phyloP scores from a whole-genome alignment of 371 early-diverging fungal genomes.

The Phascolomyces articulosus region DNA sequence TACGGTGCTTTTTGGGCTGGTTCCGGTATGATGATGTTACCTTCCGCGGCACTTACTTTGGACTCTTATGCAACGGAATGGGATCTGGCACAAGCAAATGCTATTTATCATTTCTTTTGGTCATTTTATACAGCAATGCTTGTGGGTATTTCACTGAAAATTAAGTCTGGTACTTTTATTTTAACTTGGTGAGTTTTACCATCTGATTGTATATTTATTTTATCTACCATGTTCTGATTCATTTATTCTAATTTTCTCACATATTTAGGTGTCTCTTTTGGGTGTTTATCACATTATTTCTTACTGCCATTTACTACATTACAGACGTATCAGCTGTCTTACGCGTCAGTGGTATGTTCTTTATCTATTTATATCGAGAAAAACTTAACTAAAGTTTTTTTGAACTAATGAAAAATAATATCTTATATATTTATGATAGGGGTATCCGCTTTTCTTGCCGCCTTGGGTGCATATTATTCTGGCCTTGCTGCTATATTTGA shows the following conservation, averaged over 20 bases:
- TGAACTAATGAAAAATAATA: too few species aligned
- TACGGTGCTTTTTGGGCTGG: conserved; percentile 39
- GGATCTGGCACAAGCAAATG: conserved; percentile 32
- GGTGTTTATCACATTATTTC: conserved; percentile 13
- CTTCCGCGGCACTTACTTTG: conserved; percentile 26
- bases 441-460: conserved; percentile 43
- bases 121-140: conserved; percentile 44
- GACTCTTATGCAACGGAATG: conserved; percentile 26
- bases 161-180: conserved; percentile 31
- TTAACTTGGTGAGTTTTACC: conserved; percentile 28
- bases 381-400: too few species aligned
- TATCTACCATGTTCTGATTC: not conserved
- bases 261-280: conserved; percentile 17
- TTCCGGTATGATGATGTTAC: conserved; percentile 33
- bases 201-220: not conserved
- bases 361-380: too few species aligned
- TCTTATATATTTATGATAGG: not conserved
- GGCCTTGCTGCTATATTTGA: conserved; percentile 43
- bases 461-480: conserved; percentile 45
- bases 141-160: conserved; percentile 33
- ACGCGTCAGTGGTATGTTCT: conserved; percentile 17
- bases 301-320: conserved; percentile 11
- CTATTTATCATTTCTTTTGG: conserved; percentile 45
- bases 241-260: too few species aligned
- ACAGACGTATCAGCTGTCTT: conserved; percentile 2